A percentile compares a stretch with the other conserved stretches of the same genome.
These are phyloP conservation scores for Polygonum maritimum DNA, from an alignment of 148 eudicot species.

Conservation along the genomic window DNA sequence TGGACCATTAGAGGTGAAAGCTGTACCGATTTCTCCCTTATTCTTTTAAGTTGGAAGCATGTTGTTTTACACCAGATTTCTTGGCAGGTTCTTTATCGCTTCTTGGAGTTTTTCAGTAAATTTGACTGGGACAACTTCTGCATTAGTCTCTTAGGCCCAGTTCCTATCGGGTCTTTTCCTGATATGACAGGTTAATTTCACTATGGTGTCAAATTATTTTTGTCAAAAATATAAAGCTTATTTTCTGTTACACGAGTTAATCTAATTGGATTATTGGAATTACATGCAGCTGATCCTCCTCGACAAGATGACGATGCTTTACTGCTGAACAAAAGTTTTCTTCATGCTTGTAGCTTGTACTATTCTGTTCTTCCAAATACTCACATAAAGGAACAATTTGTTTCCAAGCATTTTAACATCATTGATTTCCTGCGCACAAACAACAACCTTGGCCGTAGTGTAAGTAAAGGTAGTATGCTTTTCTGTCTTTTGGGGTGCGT, in stretches of 20 bases:
- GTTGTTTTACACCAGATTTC: not conserved
- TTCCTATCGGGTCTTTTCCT: slow-evolving; percentile 43
- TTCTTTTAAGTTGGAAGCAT: not conserved
- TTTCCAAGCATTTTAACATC: slow-evolving; percentile 42
- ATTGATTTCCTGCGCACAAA: slow-evolving; percentile 46
- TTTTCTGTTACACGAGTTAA: not conserved
- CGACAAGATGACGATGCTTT: slow-evolving; percentile 41
- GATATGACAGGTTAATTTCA: slow-evolving; percentile 28
- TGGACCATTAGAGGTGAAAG: slow-evolving; percentile 68
- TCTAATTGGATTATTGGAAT: not conserved
- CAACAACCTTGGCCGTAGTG: slow-evolving; percentile 71
- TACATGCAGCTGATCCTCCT: slow-evolving; percentile 41
- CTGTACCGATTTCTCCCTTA: not conserved
- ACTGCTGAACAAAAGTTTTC: slow-evolving; percentile 37
- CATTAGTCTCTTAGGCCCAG: slow-evolving; percentile 55
- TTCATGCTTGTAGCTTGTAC: slow-evolving; percentile 36
- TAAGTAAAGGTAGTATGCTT: slow-evolving; percentile 37
- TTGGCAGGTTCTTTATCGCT: slow-evolving; percentile 46
- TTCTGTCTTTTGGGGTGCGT: not conserved
- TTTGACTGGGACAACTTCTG: slow-evolving; percentile 60
- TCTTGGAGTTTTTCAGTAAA: slow-evolving; percentile 49
- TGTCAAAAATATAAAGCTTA: not conserved
- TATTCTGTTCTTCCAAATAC: slow-evolving; percentile 22
- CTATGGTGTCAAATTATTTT: not conserved
- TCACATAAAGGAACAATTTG: slow-evolving; percentile 47